Evolutionary conservation across 2,329 filamentous ascomycete genomes (phyloP), one percentile per base, ranked within the genome.

Genomic region (Botrytis elliptica): DNA sequence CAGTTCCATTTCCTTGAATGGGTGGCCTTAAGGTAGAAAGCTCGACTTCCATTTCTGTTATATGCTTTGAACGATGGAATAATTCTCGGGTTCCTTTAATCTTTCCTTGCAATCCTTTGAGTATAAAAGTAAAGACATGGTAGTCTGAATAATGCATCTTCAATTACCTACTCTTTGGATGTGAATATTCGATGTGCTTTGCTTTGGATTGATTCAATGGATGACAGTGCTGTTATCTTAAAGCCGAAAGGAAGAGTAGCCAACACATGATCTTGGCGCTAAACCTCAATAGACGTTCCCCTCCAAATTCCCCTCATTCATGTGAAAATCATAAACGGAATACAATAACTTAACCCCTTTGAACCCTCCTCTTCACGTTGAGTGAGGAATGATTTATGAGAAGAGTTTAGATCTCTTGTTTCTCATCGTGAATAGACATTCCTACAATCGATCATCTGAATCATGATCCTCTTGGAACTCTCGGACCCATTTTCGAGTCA

Each of bases 11-110:
- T 33, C 44, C 36, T 52, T 52, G 22, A 12, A n/a, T n/a, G 7
- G 33, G 33, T 25, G 49, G 44, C 44, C 36, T 20, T 3, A 67
- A 67, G 65, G 65, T 40, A 46, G 4, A 40, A 55, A 67, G 65
- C 22, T 67, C 65, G 10, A 67, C 46, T 9, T 67, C 46, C 33
- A 52, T 52, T 4, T 55, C 25, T 16, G 33, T 29, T 10, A 36
- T 67, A 67, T 67, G 33, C 65, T 67, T 67, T 40, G 46, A 67
- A 52, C 44, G 46, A 67, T 55, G 65, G 8, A 67, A 40, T 3
- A 40, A 52, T 29, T 12, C 46, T 52, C 14, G 38, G 5, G n/a
- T 22, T 38, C 25, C 7, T 38, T 36, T 52, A 4, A 67, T 40
- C 22, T 20, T 67, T 10, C 8, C 33, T 38, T 40, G 64, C 9